Conservation (phyloP, 768 basidiomycete genomes). For the Chalciporus chontae region DNA sequence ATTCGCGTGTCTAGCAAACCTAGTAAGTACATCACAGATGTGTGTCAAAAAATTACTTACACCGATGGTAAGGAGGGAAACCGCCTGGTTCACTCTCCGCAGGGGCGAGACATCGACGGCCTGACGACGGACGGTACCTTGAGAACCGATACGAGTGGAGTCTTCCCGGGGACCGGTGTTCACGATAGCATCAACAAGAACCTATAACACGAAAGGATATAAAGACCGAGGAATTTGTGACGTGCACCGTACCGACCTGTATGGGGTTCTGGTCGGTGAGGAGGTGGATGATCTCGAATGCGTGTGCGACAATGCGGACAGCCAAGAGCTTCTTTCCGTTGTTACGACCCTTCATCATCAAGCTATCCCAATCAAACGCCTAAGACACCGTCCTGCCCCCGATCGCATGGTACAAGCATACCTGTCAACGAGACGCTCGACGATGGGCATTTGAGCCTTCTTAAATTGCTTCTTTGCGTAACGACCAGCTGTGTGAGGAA, state of each 20-base stretch:
- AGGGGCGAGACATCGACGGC: constrained; percentile 99
- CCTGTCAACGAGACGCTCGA: constrained; percentile 98
- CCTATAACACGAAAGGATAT: constrained; percentile 38
- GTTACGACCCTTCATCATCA: constrained; percentile 99
- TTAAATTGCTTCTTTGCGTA: constrained; percentile 99
- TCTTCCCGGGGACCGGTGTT: constrained; percentile 99
- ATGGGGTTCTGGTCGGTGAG: constrained; percentile 99
- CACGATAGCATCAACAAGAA: constrained; percentile 97
- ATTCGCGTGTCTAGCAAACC: constrained; percentile 83
- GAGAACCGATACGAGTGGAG: constrained; percentile 99
- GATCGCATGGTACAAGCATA: constrained; percentile 32
- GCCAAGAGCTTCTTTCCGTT: constrained; percentile 99
- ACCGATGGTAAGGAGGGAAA: constrained; percentile 92
- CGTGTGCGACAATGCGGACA: constrained; percentile 98
- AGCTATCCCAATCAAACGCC: constrained; percentile 38
- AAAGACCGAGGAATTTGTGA: not conserved
- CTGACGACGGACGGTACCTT: constrained; percentile 99
- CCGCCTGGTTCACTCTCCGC: constrained; percentile 95
- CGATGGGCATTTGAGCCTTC: constrained; percentile 99
- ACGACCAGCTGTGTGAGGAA: constrained; percentile 98
- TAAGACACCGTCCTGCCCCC: not conserved
- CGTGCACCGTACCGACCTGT: constrained; percentile 57
- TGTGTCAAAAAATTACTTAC: constrained; percentile 46
- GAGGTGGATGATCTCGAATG: constrained; percentile 99
- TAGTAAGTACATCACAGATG: constrained; percentile 1